A percentile compares a stretch with the other conserved stretches of the same genome.
These are phyloP conservation scores for Blastobotrys illinoisensis DNA, from an alignment of 1,139 yeast species.

Conservation along the genomic window DNA sequence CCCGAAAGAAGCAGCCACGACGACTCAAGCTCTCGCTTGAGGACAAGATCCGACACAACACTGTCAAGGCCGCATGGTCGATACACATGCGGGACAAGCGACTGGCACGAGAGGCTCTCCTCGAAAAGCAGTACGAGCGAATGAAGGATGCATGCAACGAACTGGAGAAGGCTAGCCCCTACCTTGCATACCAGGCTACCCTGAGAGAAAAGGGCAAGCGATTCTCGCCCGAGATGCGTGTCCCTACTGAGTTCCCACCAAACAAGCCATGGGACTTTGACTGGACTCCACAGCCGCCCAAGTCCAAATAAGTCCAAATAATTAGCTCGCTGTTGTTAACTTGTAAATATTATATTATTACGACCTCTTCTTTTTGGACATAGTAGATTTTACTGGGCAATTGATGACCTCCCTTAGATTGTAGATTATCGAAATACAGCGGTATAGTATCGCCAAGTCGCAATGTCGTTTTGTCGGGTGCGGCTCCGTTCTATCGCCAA, in stretches of 20 bases:
- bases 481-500: neutral
- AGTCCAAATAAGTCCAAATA: conserved; percentile 3
- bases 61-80: conserved; percentile 82
- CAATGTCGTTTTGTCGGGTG: neutral
- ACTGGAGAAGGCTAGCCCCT: conserved; percentile 48
- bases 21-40: conserved; percentile 69
- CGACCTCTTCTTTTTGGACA: neutral
- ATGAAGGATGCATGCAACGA: conserved; percentile 72
- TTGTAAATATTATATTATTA: conserved; percentile 3
- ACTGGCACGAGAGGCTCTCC: conserved; percentile 39
- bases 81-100: conserved; percentile 47
- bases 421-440: no score
- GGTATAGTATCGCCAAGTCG: neutral
- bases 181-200: conserved; percentile 47
- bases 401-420: neutral
- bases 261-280: conserved; percentile 74
- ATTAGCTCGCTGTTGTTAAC: neutral
- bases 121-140: conserved; percentile 59
- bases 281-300: conserved; percentile 35
- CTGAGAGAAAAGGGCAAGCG: conserved; percentile 44
- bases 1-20: conserved; percentile 82
- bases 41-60: conserved; percentile 78
- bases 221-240: conserved; percentile 55
- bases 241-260: conserved; percentile 92
- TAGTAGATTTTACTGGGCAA: no score